Evolutionary conservation across 1,139 yeast genomes (phyloP).

Genomic region (Candida smagusa): DNA sequence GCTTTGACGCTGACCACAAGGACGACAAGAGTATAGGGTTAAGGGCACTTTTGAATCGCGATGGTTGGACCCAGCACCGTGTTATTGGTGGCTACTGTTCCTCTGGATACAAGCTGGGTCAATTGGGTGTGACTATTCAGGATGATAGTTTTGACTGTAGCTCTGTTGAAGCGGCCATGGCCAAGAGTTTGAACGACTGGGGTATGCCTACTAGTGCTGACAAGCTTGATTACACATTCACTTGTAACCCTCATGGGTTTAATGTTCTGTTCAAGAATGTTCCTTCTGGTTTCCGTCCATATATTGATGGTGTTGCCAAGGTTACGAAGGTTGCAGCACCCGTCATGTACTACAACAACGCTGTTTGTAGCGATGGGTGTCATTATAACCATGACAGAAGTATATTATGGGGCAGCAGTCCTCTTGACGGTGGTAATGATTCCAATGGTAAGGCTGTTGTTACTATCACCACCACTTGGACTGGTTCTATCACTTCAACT

Average conservation of each 20-base stretch:
- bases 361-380: conserved; percentile 10
- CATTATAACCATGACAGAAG: conserved; percentile 1
- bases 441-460: conserved; percentile 19
- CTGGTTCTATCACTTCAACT: conserved; percentile 5
- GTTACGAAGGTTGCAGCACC: conserved; percentile 2
- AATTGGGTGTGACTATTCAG: conserved; percentile 17
- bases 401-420: conserved; percentile 9
- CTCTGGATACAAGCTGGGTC: conserved; percentile 23
- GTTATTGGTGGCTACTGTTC: conserved; percentile 23
- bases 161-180: conserved; percentile 17
- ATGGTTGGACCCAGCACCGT: conserved; percentile 11
- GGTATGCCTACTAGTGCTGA: conserved; percentile 12
- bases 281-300: conserved; percentile 34
- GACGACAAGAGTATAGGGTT: conserved; percentile 12
- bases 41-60: conserved; percentile 14
- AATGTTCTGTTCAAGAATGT: conserved; percentile 17
- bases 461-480: conserved; percentile 20
- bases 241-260: conserved; percentile 15
- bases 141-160: conserved; percentile 19
- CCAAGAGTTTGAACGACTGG: conserved; percentile 24
- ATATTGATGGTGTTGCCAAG: conserved; percentile 16
- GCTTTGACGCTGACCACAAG: conserved; percentile 10
- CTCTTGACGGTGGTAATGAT: conserved; percentile 12
- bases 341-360: conserved; percentile 11
- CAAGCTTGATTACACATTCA: conserved; percentile 6